Conservation (phyloP, 768 basidiomycete species). For the Pulveroboletus sp. region DNA sequence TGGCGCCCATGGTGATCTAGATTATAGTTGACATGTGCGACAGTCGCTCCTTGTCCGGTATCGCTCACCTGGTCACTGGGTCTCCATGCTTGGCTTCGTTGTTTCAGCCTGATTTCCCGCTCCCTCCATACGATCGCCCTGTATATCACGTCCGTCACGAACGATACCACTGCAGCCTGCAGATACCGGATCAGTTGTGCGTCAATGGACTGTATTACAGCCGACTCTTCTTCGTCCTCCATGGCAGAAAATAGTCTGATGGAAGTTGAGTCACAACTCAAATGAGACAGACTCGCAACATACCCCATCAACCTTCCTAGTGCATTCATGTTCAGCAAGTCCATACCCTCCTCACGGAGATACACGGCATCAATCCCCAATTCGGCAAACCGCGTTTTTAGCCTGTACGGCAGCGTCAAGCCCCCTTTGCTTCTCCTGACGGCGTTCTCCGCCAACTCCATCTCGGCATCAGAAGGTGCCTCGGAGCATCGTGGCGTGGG, state of each 20-base stretch:
- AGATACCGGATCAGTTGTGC: conserved; percentile 45
- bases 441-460: conserved; percentile 5
- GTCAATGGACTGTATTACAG: conserved; percentile 41
- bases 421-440: conserved; percentile 31
- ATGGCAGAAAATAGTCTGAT: too few relatives aligned
- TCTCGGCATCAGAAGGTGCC: conserved; percentile 8
- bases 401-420: conserved; percentile 42
- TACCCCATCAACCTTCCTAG: conserved; percentile 42
- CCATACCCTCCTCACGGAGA: conserved; percentile 42
- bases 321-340: conserved; percentile 36
- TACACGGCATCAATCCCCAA: conserved; percentile 43
- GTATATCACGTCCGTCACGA: conserved; percentile 49
- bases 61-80: conserved; percentile 41
- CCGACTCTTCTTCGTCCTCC: conserved; percentile 21
- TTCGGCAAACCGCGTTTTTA: conserved; percentile 39
- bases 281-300: conserved; percentile 10
- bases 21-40: too few relatives aligned
- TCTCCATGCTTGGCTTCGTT: conserved; percentile 58
- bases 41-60: too few relatives aligned
- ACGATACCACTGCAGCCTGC: conserved; percentile 43
- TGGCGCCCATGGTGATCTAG: conserved; percentile 44
- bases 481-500: conserved; percentile 6
- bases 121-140: conserved; percentile 52
- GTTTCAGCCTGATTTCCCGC: conserved; percentile 55
- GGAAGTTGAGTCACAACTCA: too few relatives aligned